Conservation (phyloP, 2,329 filamentous ascomycete species). For the Gaeumannomyces sp. region DNA sequence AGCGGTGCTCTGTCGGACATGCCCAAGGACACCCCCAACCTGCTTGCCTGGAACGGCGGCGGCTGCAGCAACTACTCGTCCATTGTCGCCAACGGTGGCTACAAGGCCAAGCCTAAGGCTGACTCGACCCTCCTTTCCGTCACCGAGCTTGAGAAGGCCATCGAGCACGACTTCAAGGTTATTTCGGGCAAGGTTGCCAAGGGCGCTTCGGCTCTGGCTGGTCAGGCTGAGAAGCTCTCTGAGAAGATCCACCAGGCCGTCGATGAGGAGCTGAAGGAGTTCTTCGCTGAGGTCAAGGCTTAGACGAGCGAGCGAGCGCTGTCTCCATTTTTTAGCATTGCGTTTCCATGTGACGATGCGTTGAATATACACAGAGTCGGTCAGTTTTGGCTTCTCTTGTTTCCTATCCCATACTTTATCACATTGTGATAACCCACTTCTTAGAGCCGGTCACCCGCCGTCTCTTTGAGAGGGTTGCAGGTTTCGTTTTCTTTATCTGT, state of each 20-base stretch:
- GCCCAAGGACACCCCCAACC: constrained; percentile 78
- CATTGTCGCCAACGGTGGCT: constrained; percentile 70
- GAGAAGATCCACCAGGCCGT: constrained; percentile 58
- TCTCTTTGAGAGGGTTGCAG: neutral
- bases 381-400: neutral
- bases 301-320: neutral
- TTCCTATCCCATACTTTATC: neutral
- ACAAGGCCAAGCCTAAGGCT: constrained; percentile 48
- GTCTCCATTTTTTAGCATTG: neutral
- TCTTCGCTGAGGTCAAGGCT: constrained; percentile 42
- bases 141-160: constrained; percentile 54
- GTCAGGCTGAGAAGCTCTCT: constrained; percentile 55
- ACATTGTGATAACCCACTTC: neutral
- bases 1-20: constrained; percentile 72
- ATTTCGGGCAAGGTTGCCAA: constrained; percentile 52
- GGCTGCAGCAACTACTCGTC: constrained; percentile 85
- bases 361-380: neutral
- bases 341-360: neutral
- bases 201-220: constrained; percentile 44
- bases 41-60: constrained; percentile 98
- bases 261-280: constrained; percentile 54
- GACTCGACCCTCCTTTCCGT: constrained; percentile 37
- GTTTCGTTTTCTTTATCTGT: neutral
- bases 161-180: constrained; percentile 55
- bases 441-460: neutral